Evolutionary conservation across 2,329 filamentous ascomycete genomes (phyloP).

Genomic region (Colletotrichum sp.): DNA sequence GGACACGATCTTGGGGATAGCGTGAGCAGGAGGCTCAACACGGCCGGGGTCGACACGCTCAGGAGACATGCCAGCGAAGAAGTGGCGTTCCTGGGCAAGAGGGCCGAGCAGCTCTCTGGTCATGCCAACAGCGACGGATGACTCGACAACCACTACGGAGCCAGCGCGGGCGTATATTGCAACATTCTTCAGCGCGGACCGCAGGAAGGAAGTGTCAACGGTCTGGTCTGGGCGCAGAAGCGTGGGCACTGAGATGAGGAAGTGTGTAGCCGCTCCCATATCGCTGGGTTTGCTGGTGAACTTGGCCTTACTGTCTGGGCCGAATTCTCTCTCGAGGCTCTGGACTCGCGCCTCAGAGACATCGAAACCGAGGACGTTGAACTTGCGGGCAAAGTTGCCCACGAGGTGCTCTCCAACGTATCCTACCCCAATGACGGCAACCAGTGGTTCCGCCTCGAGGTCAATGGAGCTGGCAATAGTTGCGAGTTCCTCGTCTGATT

Average conservation of each 20-base stretch:
- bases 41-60: slow-evolving; percentile 60
- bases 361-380: slow-evolving; percentile 53
- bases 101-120: slow-evolving; percentile 54
- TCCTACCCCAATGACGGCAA: slow-evolving; percentile 57
- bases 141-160: slow-evolving; percentile 56
- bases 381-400: slow-evolving; percentile 43
- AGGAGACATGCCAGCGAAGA: slow-evolving; percentile 56
- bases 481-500: slow-evolving; percentile 22
- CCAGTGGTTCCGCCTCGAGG: slow-evolving; percentile 34
- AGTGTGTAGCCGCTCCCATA: slow-evolving; percentile 51
- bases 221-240: slow-evolving; percentile 50
- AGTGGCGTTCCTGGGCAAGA: slow-evolving; percentile 43
- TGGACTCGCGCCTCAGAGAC: slow-evolving; percentile 44
- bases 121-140: slow-evolving; percentile 60
- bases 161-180: slow-evolving; percentile 45
- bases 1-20: slow-evolving; percentile 60
- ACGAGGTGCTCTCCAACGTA: slow-evolving; percentile 58
- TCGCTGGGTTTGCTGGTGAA: slow-evolving; percentile 41
- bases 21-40: slow-evolving; percentile 38
- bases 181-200: slow-evolving; percentile 47
- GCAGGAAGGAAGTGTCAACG: slow-evolving; percentile 52
- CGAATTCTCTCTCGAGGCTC: slow-evolving; percentile 34
- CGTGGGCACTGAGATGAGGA: slow-evolving; percentile 60
- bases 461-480: slow-evolving; percentile 16
- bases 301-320: slow-evolving; percentile 29